Base-by-base conservation (phyloP, 495 filamentous ascomycete species). In the Lichenothelia convexa region DNA sequence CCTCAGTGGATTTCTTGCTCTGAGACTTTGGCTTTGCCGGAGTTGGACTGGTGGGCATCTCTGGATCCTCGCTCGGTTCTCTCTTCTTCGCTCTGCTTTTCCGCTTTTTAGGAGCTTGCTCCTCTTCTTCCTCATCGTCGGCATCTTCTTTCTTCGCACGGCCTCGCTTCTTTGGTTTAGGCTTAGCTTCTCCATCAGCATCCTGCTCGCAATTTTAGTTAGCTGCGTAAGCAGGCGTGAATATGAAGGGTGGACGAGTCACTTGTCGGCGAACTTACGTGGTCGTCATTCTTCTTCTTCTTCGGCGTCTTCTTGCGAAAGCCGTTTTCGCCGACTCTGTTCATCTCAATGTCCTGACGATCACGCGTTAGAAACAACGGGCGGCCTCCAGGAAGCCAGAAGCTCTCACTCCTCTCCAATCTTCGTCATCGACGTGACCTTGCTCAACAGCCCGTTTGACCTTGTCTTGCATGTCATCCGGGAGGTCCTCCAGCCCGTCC, bases 321-420 rank as follows among this genome's bases (percentile, higher is more conserved):
- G n/a, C 76, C 74, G 21, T 49, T 63, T 48, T 63, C 60, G 15
- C 78, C 77, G 15, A 67, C 73, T n/a, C 65, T 60, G 47, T 83
- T 84, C 49, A 67, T 60, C 45, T 78, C 73, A 3, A 64, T 50
- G 43, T 86, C 78, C 76, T 82, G 20, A 33, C 15, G 19, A 30
- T 31, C 34, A 27, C 55, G 45, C 48, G 24, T 27, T 11, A 40
- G 24, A 33, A 18, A 33, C 8, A 8, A 8, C 31, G 19, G 19
- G 17, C 31, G 16, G 17, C 16, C n/a, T 18, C 8, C n/a, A 15
- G 13, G 8, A 11, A 9, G 9, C 41, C 21, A 41, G 6, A 50
- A n/a, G n/a, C n/a, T n/a, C 75, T 59, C 63, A 87, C 80, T 0
- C 80, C 78, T 4, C 67, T 73, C 75, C 80, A 89, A 34, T 84